Base-by-base conservation (phyloP, 148 eudicot genomes). In the Vaccinium myrtillus region DNA sequence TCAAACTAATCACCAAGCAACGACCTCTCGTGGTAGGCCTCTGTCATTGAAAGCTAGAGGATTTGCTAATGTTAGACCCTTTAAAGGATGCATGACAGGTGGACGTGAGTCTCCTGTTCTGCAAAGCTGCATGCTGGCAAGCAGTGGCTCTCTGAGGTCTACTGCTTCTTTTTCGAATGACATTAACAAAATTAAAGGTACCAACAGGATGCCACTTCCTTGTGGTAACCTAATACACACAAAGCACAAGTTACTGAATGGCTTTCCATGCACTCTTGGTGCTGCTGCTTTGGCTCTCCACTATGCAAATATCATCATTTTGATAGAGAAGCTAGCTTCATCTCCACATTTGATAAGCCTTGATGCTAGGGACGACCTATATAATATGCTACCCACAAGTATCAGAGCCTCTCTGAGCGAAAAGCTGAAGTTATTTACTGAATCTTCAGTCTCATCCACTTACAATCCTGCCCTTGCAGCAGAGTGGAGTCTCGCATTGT, bases 331-430 rank as follows among this genome's bases (percentile, higher is more conserved):
- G 88, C 91, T 96, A 58, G 94, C 94, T 83, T 87, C 92, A 25
- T 87, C 94, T 75, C 98, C 99, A 85, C 95, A 93, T 87, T 85
- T 92, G 90, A 91, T 94, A 58, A 89, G 94, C 80, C 88, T 88
- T 18, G 97, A 94, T 81, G 98, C 95, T 23, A 94, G 97, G 89
- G 95, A 96, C 56, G 98, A 96, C 85, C 90, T 96, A 55, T 96
- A 96, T 86, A 85, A 82, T 83, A 92, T 94, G 98, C 84, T 96
- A 84, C 93, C 99, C 36, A 76, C 90, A 78, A 89, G 88, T 82
- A 86, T 96, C 87, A 90, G 89, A 88, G 85, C 90, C 84, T 83
- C 85, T 85, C 83, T 96, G 82, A 91, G 95, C 86, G 87, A 82
- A 63, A 93, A 91, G 81, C 89, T 96, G 36, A 93, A 92, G 82